Evolutionary conservation across 1,284 basidiomycete species (phyloP), one percentile per base, ranked within the genome.

Genomic region (Ustilago esculenta): DNA sequence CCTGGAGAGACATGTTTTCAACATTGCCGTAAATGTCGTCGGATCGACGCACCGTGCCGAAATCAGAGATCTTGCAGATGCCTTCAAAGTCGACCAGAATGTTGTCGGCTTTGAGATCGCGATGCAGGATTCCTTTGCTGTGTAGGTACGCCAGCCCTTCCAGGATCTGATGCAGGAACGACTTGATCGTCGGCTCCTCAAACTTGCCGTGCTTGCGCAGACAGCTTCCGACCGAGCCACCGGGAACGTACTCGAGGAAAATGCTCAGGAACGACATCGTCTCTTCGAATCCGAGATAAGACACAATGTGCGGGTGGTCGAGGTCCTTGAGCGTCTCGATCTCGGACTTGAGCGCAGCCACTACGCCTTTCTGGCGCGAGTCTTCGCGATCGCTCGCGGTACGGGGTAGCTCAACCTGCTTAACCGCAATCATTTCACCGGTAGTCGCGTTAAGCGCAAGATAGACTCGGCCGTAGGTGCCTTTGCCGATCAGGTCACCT

Each of bases 391-490:
- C 95, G 74, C 90, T 91, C 12, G 89, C 88, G 1, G 93, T 95
- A 45, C 89, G 88, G 1, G 95, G 94, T 56, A 95, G 87, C 83
- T 98, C 95, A 44, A 99, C 96, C 84, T 99, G 96, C 84, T 99
- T 99, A 72, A 99, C 96, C 7, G 96, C 96, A 75, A 98, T 94
- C 91, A 98, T 95, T 83, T 98, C 95, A 54, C 95, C 95, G 0
- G 94, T 97, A 1, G 92, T 95, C n/a, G 92, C 92, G 82, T 98
- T 98, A 66, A 98, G 85, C 17, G 93, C 96, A 44, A 98, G 88
- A 79, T 97, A 98, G 25, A 98, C 96, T 45, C 91, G 88, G 7
- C 95, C 95, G 78, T 94, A 99, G 4, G 94, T 96, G 21, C 96
- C 96, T 78, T 92, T 93, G 36, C 96, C 96, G 71, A 98, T 97